Conservation (phyloP, 129 eudicot species). For the Centrapalus pauciflorus region DNA sequence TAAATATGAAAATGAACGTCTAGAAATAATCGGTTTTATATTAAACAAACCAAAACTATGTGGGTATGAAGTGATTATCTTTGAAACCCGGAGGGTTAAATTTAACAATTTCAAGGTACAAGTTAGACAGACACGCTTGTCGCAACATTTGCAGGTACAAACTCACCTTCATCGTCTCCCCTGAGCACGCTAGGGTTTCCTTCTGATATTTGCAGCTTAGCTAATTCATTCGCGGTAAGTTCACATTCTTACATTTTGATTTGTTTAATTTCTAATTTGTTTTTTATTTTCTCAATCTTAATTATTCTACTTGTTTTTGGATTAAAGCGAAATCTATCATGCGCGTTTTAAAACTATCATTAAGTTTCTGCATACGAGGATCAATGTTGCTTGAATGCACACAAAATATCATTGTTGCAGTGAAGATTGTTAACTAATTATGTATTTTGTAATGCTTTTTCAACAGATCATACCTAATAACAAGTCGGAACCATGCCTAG, state of each 20-base stretch:
- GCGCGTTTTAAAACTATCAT: not conserved
- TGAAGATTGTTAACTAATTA: not conserved
- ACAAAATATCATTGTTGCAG: not conserved
- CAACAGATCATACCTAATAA: slow-evolving; percentile 3
- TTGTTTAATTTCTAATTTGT: not conserved
- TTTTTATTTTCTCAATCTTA: not conserved
- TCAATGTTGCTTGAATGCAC: not conserved
- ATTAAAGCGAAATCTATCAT: not conserved
- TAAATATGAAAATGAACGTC: too few species aligned
- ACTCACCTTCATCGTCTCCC: slow-evolving; percentile 7
- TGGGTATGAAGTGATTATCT: not conserved
- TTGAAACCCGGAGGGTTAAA: not conserved
- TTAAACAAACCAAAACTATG: not conserved
- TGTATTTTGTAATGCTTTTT: not conserved
- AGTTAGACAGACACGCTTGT: not conserved
- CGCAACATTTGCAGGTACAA: not conserved
- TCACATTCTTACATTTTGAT: not conserved
- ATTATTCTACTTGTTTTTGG: not conserved
- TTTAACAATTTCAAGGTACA: not conserved
- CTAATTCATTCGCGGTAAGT: slow-evolving; percentile 6
- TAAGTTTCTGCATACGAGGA: not conserved
- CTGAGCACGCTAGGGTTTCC: slow-evolving; percentile 16
- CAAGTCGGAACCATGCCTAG: slow-evolving; percentile 22
- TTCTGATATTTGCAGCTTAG: slow-evolving; percentile 3
- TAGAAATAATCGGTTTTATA: not conserved